Evolutionary conservation across 2,329 filamentous ascomycete species (phyloP).

Genomic region (Exophiala lecanii-corni): DNA sequence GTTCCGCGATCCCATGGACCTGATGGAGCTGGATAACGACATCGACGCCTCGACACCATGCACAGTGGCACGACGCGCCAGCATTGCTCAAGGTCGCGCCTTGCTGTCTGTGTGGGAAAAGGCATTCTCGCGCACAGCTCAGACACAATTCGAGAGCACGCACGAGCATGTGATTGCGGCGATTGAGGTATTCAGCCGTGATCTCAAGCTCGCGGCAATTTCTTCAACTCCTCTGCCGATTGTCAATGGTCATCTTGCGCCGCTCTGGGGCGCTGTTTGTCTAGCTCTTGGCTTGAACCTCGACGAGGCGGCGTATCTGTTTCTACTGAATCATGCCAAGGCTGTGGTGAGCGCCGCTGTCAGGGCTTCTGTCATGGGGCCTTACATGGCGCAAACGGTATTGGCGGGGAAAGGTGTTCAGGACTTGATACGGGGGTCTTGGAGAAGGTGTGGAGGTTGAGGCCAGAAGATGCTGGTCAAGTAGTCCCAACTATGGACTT

Average conservation of each 20-base stretch:
- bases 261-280: conserved; percentile 56
- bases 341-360: conserved; percentile 60
- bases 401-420: conserved; percentile 52
- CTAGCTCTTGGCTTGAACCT: conserved; percentile 49
- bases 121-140: conserved; percentile 21
- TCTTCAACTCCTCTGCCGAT: conserved; percentile 31
- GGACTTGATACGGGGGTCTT: conserved; percentile 49
- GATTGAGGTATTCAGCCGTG: conserved; percentile 36
- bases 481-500: conserved; percentile 59
- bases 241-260: conserved; percentile 54
- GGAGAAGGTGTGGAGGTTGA: conserved; percentile 43
- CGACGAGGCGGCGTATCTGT: conserved; percentile 55
- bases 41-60: conserved; percentile 60
- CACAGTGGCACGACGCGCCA: conserved; percentile 58
- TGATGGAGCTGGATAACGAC: conserved; percentile 56
- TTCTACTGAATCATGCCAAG: conserved; percentile 60
- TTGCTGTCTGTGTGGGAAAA: conserved; percentile 57
- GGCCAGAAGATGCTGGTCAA: conserved; percentile 54
- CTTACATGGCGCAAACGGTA: conserved; percentile 59
- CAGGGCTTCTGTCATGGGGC: conserved; percentile 59
- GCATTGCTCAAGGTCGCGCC: conserved; percentile 56
- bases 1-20: conserved; percentile 45
- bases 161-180: conserved; percentile 27
- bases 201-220: conserved; percentile 33
- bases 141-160: conserved; percentile 3